phyloP scores from a whole-genome alignment of 192 early-diverging fungal genomes.

The Entrophospora sp. region DNA sequence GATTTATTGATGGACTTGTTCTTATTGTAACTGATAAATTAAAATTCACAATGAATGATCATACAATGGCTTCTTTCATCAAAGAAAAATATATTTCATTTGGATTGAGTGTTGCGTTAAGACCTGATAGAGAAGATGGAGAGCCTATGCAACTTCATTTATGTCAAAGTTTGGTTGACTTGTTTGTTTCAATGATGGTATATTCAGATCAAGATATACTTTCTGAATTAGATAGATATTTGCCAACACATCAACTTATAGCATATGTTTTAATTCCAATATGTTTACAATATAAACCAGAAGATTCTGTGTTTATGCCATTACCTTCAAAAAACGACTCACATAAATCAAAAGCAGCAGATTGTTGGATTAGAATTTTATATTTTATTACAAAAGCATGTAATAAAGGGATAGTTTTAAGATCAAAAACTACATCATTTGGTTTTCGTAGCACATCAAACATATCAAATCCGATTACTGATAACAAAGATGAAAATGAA shows the following conservation, averaged over 20 bases:
- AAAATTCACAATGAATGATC: constrained; percentile 22
- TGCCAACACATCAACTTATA: constrained; percentile 37
- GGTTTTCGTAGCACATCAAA: background rate
- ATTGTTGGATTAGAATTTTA: constrained; percentile 5
- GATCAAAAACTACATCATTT: background rate
- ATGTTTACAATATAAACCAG: constrained; percentile 37
- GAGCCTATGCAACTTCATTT: constrained; percentile 27
- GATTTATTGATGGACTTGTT: constrained; percentile 35
- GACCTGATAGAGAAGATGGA: constrained; percentile 32
- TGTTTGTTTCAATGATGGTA: constrained; percentile 42
- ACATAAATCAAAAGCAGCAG: constrained; percentile 9
- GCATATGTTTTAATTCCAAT: constrained; percentile 42
- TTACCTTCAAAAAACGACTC: constrained; percentile 14
- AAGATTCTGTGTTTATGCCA: constrained; percentile 29
- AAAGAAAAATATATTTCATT: constrained; percentile 35
- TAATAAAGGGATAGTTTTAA: background rate
- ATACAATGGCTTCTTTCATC: constrained; percentile 29
- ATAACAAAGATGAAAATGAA: background rate
- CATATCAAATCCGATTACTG: background rate
- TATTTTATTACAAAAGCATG: constrained; percentile 6
- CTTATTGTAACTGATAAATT: constrained; percentile 28
- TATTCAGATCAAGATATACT: constrained; percentile 36
- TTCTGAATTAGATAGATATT: constrained; percentile 31
- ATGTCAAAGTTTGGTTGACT: constrained; percentile 35
- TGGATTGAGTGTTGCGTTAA: constrained; percentile 27